phyloP scores from a whole-genome alignment of 345 rosid genomes.

The Salix koriyanagi region DNA sequence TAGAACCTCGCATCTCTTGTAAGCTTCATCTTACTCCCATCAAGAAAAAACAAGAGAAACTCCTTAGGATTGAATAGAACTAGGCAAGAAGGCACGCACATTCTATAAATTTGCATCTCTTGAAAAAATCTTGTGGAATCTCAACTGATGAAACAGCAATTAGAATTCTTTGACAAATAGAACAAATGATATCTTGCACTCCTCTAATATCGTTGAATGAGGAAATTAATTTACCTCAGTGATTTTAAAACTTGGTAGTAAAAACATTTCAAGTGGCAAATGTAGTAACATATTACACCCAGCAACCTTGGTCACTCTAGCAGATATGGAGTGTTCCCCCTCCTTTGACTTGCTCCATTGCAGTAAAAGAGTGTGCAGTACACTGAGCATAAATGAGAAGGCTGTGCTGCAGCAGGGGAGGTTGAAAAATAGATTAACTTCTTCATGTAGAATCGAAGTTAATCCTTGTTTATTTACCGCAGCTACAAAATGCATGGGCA shows the following conservation, averaged over 20 bases:
- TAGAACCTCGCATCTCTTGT: neutral
- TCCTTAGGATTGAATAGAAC: neutral
- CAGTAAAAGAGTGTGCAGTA: too few species aligned
- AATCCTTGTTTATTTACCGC: slow-evolving; percentile 49
- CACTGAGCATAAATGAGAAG: neutral
- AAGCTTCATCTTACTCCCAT: neutral
- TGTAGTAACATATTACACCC: neutral
- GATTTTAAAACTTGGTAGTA: neutral
- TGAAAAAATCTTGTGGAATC: neutral
- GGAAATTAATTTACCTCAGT: neutral
- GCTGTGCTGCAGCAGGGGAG: neutral
- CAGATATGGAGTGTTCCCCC: neutral
- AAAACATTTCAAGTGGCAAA: neutral
- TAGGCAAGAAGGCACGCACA: neutral
- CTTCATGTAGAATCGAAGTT: slow-evolving; percentile 22
- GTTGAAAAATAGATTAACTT: slow-evolving; percentile 1
- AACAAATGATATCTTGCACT: neutral
- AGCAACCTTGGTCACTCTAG: neutral
- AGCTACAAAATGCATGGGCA: slow-evolving; percentile 29
- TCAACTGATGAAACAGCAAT: neutral
- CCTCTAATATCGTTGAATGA: neutral
- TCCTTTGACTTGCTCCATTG: neutral
- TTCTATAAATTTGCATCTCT: neutral
- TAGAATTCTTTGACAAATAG: neutral
- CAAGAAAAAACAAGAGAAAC: neutral